A percentile compares a stretch with the other conserved stretches of the same genome.
Evolutionary conservation across 306 rosid genomes (phyloP).

Genomic region (Casuarina glauca): DNA sequence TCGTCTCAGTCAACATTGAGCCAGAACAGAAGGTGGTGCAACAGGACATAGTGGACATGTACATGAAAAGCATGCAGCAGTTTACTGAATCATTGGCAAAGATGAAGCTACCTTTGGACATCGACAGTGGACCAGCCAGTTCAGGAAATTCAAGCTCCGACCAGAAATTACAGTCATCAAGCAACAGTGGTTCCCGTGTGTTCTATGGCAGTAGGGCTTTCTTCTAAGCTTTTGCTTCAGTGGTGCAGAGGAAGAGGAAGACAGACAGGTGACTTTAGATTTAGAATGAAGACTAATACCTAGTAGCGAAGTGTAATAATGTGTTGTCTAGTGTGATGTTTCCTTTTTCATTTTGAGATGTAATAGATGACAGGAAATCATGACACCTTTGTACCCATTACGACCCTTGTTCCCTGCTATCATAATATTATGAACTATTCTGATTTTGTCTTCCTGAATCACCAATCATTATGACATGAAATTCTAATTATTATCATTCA

Average conservation of each 20-base stretch:
- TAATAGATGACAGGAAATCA: slow-evolving; percentile 48
- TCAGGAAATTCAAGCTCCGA: slow-evolving; percentile 83
- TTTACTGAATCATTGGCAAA: slow-evolving; percentile 91
- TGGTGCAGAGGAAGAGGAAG: slow-evolving; percentile 46
- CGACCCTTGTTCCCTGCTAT: slow-evolving; percentile 41
- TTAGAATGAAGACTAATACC: slow-evolving; percentile 47
- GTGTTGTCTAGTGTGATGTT: slow-evolving; percentile 49
- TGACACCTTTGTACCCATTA: slow-evolving; percentile 45
- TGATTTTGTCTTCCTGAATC: slow-evolving; percentile 28
- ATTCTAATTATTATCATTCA: slow-evolving; percentile 23
- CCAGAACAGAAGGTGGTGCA: slow-evolving; percentile 77
- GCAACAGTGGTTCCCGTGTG: slow-evolving; percentile 65
- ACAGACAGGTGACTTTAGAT: slow-evolving; percentile 53
- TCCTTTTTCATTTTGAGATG: slow-evolving; percentile 43
- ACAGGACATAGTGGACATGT: slow-evolving; percentile 95
- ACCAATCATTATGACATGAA: slow-evolving; percentile 39
- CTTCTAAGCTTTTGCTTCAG: slow-evolving; percentile 56
- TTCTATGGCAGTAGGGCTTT: slow-evolving; percentile 96
- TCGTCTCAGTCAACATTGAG: slow-evolving; percentile 58
- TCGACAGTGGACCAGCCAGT: slow-evolving; percentile 64
- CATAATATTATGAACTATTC: slow-evolving; percentile 40
- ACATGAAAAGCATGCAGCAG: slow-evolving; percentile 99
- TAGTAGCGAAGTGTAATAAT: slow-evolving; percentile 60
- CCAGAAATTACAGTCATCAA: slow-evolving; percentile 51
- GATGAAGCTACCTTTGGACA: slow-evolving; percentile 94